Percentiles rank a stretch among this genome's conserved stretches.
phyloP scores from a whole-genome alignment of 2,329 filamentous ascomycete genomes.

The Fusarium nygamai region DNA sequence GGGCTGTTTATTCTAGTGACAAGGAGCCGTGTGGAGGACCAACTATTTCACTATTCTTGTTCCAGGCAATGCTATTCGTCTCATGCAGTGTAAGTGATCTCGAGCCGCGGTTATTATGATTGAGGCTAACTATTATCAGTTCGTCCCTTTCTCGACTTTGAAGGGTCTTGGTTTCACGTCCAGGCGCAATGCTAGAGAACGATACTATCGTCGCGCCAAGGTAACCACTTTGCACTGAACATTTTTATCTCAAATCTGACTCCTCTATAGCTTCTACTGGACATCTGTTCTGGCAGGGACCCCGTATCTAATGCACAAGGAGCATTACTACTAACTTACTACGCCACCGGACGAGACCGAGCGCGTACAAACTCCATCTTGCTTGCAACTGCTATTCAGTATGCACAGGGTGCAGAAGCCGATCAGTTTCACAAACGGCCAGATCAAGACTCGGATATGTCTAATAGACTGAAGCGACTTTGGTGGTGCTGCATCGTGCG shows the following conservation, averaged over 20 bases:
- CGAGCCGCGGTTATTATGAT: accelerated
- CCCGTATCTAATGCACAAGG: background rate
- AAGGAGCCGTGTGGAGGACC: background rate
- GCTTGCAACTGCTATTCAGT: background rate
- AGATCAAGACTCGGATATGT: accelerated
- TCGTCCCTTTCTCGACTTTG: background rate
- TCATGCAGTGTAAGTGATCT: background rate
- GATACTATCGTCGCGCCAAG: background rate
- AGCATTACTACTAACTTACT: accelerated
- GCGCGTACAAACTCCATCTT: background rate
- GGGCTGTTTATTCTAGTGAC: background rate
- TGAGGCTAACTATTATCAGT: accelerated
- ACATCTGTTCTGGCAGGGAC: background rate
- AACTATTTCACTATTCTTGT: accelerated
- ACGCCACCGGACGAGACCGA: background rate
- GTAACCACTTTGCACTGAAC: background rate
- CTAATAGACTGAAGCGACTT: background rate
- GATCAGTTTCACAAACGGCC: background rate
- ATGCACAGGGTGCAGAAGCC: accelerated
- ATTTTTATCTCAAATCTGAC: accelerated
- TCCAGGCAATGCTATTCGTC: background rate
- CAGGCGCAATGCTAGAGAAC: background rate
- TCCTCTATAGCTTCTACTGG: background rate
- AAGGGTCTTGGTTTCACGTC: background rate
- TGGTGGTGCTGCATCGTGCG: background rate